Evolutionary conservation across 306 rosid species (phyloP), one percentile per base, ranked within the genome.

Genomic region (Datisca glomerata): DNA sequence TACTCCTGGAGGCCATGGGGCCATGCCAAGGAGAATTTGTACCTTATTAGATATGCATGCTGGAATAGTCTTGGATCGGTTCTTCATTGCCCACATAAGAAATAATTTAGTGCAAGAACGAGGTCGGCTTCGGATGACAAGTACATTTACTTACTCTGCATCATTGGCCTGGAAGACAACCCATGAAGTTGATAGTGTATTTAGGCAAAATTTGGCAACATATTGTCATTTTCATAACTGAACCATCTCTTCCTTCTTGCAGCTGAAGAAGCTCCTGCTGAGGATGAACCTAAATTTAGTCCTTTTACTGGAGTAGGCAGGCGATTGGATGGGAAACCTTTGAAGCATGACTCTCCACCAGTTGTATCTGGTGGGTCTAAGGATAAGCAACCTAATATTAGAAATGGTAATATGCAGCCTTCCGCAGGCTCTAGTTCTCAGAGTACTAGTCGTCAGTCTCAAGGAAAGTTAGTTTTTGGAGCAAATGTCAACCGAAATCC

Each of bases 391-490:
- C 46, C 77, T 11, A 45, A 19, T 40, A 62, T 40, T 52, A 27
- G 53, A 35, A 49, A 43, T 49, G 71, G 67, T n/a, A 74, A 40
- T 50, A 49, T 78, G 36, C 75, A 64, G 21, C 59, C 78, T 34
- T 74, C 95, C 25, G 27, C 69, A 13, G 79, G 79, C 24, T 80
- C 97, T 67, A 74, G 76, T 67, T 72, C 86, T 15, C 74, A 70
- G 56, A 42, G 62, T 21, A 45, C 53, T 45, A 68, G 61, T 64
- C 63, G 61, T 37, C 95, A 75, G 68, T 36, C 98, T 47, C 92
- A 78, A 64, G 94, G 93, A 45, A 89, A 89, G 75, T 87, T 89
- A 34, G 98, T 89, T 24, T 89, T 89, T 34, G 98, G 98, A 32
- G 66, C 81, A 60, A 80, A 61, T 63, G 75, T 66, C 10, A 72